These are phyloP conservation scores for Brassica cretica DNA, from an alignment of 345 rosid species.

Conservation along the genomic window DNA sequence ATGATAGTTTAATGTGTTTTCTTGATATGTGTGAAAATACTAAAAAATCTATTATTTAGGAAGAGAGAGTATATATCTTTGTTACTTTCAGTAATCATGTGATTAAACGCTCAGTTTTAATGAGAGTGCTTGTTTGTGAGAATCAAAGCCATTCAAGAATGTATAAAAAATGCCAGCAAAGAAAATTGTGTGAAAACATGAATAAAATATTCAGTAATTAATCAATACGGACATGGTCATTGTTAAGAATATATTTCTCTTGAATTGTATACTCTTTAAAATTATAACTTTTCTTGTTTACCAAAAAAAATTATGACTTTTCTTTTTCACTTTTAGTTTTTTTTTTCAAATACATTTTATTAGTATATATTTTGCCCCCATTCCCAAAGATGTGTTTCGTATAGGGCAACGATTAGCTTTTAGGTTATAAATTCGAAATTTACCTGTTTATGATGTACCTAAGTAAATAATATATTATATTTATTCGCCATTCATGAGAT, in stretches of 20 bases:
- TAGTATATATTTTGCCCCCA: neutral
- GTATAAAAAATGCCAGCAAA: neutral
- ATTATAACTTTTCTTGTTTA: neutral
- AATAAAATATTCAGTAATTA: slow-evolving; percentile 27
- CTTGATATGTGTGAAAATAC: too few relatives aligned
- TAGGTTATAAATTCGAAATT: slow-evolving; percentile 12
- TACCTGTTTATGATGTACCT: slow-evolving; percentile 11
- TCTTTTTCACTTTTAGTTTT: neutral
- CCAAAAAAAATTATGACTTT: neutral
- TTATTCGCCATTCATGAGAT: slow-evolving; percentile 16
- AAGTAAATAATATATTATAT: slow-evolving; percentile 3
- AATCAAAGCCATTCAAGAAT: neutral
- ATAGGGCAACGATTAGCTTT: neutral
- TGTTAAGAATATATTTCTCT: slow-evolving; percentile 24
- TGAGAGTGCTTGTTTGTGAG: neutral
- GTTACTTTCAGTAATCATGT: neutral
- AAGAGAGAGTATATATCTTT: neutral
- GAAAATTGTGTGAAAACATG: slow-evolving; percentile 1
- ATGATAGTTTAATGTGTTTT: too few relatives aligned
- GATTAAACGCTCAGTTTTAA: neutral
- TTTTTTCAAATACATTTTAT: neutral
- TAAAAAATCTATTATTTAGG: too few relatives aligned
- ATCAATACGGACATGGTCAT: slow-evolving; percentile 29
- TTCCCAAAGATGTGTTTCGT: slow-evolving; percentile 17
- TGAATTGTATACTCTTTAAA: neutral